These are phyloP conservation scores for Xylariaceae sp. DNA, from an alignment of 2,329 filamentous ascomycete genomes.

Conservation along the genomic window DNA sequence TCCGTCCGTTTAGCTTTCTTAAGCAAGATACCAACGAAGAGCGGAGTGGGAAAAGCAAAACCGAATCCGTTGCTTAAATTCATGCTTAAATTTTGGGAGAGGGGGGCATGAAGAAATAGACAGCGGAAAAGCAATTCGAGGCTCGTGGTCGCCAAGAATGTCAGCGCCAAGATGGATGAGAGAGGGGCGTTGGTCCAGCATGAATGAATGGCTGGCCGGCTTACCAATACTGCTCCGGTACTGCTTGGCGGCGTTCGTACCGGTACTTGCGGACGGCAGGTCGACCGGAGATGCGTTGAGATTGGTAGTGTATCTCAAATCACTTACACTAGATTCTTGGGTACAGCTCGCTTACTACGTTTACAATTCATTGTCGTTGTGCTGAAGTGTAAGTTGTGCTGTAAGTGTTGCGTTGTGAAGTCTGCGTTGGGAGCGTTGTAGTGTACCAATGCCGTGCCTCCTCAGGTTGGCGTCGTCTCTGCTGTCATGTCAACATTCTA, in stretches of 20 bases:
- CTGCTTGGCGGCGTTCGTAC: neutral
- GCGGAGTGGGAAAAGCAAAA: slow-evolving; percentile 7
- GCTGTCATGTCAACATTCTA: neutral
- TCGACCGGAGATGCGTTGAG: too few relatives aligned
- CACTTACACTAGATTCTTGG: too few relatives aligned
- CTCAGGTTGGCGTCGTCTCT: slow-evolving; percentile 7
- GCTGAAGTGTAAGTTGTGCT: neutral
- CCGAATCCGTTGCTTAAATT: slow-evolving; percentile 28
- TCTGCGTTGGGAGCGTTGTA: neutral
- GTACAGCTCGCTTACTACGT: neutral
- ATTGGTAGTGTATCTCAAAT: neutral
- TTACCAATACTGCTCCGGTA: neutral
- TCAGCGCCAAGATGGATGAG: slow-evolving; percentile 1
- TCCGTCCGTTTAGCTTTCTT: too few relatives aligned
- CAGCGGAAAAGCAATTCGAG: neutral
- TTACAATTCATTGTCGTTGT: neutral
- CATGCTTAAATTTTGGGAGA: slow-evolving; percentile 30
- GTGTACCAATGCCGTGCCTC: slow-evolving; percentile 1
- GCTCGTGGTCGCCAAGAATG: slow-evolving; percentile 28
- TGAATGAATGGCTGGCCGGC: neutral
- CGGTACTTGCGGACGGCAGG: neutral
- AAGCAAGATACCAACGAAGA: too few relatives aligned
- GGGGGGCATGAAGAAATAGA: slow-evolving; percentile 14
- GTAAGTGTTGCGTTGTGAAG: slow-evolving; percentile 10
- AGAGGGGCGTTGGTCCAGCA: neutral